phyloP scores from a whole-genome alignment of 352 stramenopile species.

The Nothophytophthora sp. region DNA sequence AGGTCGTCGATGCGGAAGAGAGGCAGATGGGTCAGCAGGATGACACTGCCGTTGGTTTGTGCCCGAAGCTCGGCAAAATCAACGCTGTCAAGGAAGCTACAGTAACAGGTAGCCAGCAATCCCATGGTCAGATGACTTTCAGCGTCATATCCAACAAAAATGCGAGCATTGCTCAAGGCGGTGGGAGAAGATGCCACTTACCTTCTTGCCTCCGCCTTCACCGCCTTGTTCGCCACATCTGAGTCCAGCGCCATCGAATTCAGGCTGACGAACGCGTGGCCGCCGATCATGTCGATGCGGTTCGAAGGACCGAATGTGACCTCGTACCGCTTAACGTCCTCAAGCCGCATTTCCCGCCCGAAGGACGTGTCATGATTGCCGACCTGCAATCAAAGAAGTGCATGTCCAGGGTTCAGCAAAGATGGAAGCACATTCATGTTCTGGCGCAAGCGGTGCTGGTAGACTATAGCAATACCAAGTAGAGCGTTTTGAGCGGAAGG shows the following conservation, averaged over 20 bases:
- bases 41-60: conserved; percentile 26
- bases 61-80: conserved; percentile 27
- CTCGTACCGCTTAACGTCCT: conserved; percentile 55
- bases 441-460: not conserved
- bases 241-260: conserved; percentile 83
- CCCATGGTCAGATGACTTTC: no score
- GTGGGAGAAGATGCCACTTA: conserved; percentile 5
- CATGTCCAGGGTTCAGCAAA: not conserved
- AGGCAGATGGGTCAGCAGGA: conserved; percentile 68
- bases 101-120: no score
- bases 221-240: conserved; percentile 46
- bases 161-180: not conserved
- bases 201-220: conserved; percentile 55
- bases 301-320: conserved; percentile 63
- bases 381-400: conserved; percentile 26
- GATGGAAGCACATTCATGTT: not conserved
- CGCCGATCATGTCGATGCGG: conserved; percentile 39
- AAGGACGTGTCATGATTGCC: conserved; percentile 84
- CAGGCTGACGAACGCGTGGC: conserved; percentile 63
- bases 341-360: conserved; percentile 39
- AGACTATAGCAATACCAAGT: conserved; percentile 32
- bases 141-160: not conserved
- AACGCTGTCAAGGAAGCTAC: conserved; percentile 50
- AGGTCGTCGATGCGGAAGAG: conserved; percentile 62
- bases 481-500: conserved; percentile 47